Evolutionary conservation across 2,329 filamentous ascomycete genomes (phyloP).

Genomic region (Raffaelea arxii): DNA sequence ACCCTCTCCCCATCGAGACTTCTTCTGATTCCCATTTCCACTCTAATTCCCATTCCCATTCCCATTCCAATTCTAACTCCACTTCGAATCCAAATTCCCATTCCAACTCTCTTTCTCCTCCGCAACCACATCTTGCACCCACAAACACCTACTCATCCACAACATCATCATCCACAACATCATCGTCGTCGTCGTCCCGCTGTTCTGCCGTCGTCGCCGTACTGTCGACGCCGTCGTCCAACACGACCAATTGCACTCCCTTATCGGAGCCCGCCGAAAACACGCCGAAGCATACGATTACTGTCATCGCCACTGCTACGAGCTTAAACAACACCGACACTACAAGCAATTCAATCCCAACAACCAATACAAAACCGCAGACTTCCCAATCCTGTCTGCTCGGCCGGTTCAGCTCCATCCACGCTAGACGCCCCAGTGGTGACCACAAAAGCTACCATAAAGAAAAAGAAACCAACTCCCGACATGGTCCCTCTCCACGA

Average conservation of each 20-base stretch:
- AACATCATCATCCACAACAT: not conserved
- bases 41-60: no score
- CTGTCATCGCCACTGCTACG: no score
- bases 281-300: no score
- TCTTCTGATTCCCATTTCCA: no score
- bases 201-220: constrained; percentile 6
- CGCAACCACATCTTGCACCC: no score
- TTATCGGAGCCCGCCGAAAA: constrained; percentile 1
- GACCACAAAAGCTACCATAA: not conserved
- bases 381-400: not conserved
- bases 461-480: no score
- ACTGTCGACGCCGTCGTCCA: constrained; percentile 8
- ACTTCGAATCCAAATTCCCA: no score
- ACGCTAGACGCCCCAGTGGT: not conserved
- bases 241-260: constrained; percentile 6
- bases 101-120: not conserved
- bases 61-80: no score
- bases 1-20: no score
- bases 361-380: not conserved
- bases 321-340: no score
- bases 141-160: not conserved
- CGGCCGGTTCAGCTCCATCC: constrained; percentile 1
- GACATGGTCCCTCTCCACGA: no score
- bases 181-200: constrained; percentile 4
- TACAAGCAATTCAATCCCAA: not conserved